Percentiles rank a stretch among this genome's conserved stretches.
phyloP scores from a whole-genome alignment of 495 filamentous ascomycete species.

The Durotheca rogersii region DNA sequence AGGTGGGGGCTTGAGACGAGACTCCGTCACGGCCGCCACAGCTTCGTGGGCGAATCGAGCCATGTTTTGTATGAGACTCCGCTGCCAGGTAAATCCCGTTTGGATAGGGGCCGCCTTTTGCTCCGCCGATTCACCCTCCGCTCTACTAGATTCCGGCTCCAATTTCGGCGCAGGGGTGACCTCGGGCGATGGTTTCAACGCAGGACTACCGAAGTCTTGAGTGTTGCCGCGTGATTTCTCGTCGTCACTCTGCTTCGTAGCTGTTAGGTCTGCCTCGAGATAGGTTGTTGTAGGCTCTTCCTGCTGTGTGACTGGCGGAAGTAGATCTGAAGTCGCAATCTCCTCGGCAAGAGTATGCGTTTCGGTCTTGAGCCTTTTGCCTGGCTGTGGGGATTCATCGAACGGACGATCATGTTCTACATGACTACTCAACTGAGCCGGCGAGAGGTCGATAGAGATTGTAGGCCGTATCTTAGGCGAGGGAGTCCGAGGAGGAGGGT shows the following conservation, averaged over 20 bases:
- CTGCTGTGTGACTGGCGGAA: slow-evolving; percentile 17
- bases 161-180: neutral
- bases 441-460: slow-evolving; percentile 30
- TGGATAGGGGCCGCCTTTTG: slow-evolving; percentile 1
- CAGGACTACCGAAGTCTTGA: neutral
- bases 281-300: slow-evolving; percentile 29
- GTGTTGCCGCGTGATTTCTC: neutral
- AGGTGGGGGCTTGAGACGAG: slow-evolving; percentile 5
- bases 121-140: neutral
- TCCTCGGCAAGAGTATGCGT: slow-evolving; percentile 18
- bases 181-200: neutral
- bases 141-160: slow-evolving; percentile 6
- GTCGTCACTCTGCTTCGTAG: neutral
- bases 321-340: slow-evolving; percentile 19
- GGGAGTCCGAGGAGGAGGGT: slow-evolving; percentile 25
- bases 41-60: slow-evolving; percentile 21
- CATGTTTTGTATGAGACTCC: slow-evolving; percentile 4
- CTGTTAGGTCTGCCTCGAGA: slow-evolving; percentile 11
- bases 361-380: slow-evolving; percentile 32
- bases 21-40: slow-evolving; percentile 20
- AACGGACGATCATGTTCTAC: slow-evolving; percentile 44
- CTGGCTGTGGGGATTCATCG: slow-evolving; percentile 36
- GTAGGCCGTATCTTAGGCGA: slow-evolving; percentile 1
- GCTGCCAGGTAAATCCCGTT: slow-evolving; percentile 5
- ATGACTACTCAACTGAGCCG: slow-evolving; percentile 40